Conservation (phyloP, 2,329 filamentous ascomycete species). For the Nothophoma quercina region DNA sequence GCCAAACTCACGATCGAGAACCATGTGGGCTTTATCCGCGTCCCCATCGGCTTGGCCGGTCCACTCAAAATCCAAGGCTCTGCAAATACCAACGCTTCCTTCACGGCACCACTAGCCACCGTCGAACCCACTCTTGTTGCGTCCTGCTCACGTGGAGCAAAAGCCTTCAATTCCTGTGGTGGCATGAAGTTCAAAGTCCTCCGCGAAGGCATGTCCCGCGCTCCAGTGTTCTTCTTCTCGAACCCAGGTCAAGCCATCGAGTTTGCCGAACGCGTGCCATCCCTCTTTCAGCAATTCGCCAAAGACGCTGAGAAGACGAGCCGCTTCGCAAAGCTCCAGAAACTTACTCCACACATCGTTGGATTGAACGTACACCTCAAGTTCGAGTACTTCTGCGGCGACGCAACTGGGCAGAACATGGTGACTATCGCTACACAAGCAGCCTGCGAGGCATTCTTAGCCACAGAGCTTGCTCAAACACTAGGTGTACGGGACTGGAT, state of each 20-base stretch:
- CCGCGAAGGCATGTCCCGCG: slow-evolving; percentile 26
- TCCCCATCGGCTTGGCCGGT: slow-evolving; percentile 31
- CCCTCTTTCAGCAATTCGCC: not conserved
- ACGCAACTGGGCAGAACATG: slow-evolving; percentile 44
- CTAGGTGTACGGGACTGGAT: slow-evolving; percentile 18
- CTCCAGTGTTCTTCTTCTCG: slow-evolving; percentile 33
- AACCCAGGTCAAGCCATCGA: slow-evolving; percentile 24
- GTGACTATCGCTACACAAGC: slow-evolving; percentile 40
- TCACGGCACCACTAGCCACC: slow-evolving; percentile 41
- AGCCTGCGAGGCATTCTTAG: slow-evolving; percentile 27
- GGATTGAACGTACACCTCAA: slow-evolving; percentile 31
- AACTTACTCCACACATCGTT: slow-evolving; percentile 25
- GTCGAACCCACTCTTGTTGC: slow-evolving; percentile 38
- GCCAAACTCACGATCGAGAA: slow-evolving; percentile 21
- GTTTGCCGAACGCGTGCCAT: not conserved
- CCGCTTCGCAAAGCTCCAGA: slow-evolving; percentile 17
- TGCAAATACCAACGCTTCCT: not conserved
- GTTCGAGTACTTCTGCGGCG: slow-evolving; percentile 25
- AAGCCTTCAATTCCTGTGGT: slow-evolving; percentile 29
- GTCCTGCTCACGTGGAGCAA: slow-evolving; percentile 42
- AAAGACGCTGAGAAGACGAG: slow-evolving; percentile 16
- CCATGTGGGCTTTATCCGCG: slow-evolving; percentile 25
- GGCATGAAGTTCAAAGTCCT: slow-evolving; percentile 29
- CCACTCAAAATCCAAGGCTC: slow-evolving; percentile 27
- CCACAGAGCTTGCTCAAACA: slow-evolving; percentile 8